Percentiles rank a stretch among this genome's conserved stretches.
Evolutionary conservation across 768 basidiomycete species (phyloP).

Genomic region (Boletus sp.): DNA sequence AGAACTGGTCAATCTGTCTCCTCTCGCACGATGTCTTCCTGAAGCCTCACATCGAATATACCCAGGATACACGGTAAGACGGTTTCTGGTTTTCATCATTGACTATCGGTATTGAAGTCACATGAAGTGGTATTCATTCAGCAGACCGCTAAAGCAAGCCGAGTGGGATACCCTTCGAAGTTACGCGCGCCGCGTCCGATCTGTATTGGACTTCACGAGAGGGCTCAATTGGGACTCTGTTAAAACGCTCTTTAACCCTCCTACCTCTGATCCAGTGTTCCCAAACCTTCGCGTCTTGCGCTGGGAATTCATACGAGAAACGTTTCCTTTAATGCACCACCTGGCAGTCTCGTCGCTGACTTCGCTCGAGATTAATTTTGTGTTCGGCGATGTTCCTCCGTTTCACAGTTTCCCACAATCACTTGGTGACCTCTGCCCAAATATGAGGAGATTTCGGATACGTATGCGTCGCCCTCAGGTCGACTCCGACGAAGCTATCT

Average conservation of each 20-base stretch:
- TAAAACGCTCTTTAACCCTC: constrained; percentile 14
- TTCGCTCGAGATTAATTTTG: constrained; percentile 20
- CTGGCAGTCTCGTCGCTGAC: constrained; percentile 12
- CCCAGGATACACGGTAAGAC: constrained; percentile 6
- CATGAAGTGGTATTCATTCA: constrained; percentile 15
- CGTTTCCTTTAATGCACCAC: constrained; percentile 16
- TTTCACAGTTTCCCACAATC: constrained; percentile 17
- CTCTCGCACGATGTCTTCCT: constrained; percentile 4
- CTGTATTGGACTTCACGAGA: constrained; percentile 10
- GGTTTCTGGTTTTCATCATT: not conserved
- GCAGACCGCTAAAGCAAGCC: constrained; percentile 3
- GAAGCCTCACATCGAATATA: constrained; percentile 11
- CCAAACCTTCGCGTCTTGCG: constrained; percentile 19
- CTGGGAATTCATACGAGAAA: constrained; percentile 19
- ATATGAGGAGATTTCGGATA: constrained; percentile 6
- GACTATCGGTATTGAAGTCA: not conserved
- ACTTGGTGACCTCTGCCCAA: constrained; percentile 18
- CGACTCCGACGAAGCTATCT: constrained; percentile 8
- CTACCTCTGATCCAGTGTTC: constrained; percentile 14
- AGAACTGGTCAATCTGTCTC: constrained; percentile 2
- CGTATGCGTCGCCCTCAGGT: constrained; percentile 17
- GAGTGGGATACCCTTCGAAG: constrained; percentile 14
- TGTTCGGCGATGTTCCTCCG: constrained; percentile 16
- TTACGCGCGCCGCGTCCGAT: constrained; percentile 13
- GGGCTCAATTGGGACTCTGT: constrained; percentile 19